These are phyloP conservation scores for Saccharomyces kudriavzevii DNA, from an alignment of 805 yeast genomes.

Conservation along the genomic window DNA sequence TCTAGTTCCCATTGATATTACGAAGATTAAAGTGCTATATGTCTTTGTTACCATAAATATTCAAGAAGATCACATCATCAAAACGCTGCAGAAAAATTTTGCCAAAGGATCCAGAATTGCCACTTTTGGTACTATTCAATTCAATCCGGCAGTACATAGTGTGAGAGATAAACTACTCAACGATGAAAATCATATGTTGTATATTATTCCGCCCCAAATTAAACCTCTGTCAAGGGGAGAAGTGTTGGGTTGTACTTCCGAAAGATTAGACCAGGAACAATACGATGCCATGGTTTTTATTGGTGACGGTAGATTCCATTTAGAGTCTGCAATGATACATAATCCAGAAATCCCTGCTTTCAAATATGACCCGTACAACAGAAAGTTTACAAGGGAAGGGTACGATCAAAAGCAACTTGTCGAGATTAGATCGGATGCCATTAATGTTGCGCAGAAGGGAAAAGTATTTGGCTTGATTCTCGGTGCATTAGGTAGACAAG, in stretches of 20 bases:
- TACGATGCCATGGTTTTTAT: constrained; percentile 78
- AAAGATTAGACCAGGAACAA: constrained; percentile 56
- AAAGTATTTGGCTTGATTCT: constrained; percentile 73
- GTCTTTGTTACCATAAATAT: constrained; percentile 90
- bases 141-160: constrained; percentile 87
- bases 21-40: constrained; percentile 84
- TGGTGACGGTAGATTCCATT: constrained; percentile 94
- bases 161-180: constrained; percentile 52
- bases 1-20: constrained; percentile 88
- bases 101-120: constrained; percentile 59
- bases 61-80: constrained; percentile 72
- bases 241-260: constrained; percentile 92
- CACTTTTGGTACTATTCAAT: constrained; percentile 90
- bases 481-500: constrained; percentile 95
- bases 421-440: constrained; percentile 64
- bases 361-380: constrained; percentile 89
- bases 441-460: constrained; percentile 49
- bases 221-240: constrained; percentile 92
- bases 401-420: constrained; percentile 84
- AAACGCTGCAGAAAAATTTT: constrained; percentile 69
- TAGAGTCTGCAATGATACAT: constrained; percentile 95
- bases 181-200: constrained; percentile 41
- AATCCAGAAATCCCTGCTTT: constrained; percentile 88
- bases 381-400: constrained; percentile 81
- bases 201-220: constrained; percentile 79